phyloP scores from a whole-genome alignment of 2,329 filamentous ascomycete species.

The Elsinoe perseae region DNA sequence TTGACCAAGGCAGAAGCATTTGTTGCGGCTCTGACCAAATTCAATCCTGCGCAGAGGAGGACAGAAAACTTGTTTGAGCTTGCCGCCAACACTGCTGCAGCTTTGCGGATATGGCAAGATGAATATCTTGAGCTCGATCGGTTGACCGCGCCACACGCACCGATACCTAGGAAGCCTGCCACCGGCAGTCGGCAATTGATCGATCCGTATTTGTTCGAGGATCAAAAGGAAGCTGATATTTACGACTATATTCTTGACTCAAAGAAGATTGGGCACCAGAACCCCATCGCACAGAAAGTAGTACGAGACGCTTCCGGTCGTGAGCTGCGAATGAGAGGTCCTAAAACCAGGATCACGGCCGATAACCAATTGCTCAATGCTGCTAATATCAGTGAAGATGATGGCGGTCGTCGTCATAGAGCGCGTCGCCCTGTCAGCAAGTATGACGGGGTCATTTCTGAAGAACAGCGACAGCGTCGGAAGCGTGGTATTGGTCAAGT shows the following conservation, averaged over 20 bases:
- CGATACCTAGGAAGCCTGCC: conserved; percentile 45
- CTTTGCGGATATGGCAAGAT: conserved; percentile 50
- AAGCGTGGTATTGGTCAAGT: conserved; percentile 16
- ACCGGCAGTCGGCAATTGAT: conserved; percentile 42
- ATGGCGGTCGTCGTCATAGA: conserved; percentile 16
- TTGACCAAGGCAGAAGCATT: conserved; percentile 38
- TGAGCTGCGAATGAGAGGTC: conserved; percentile 40
- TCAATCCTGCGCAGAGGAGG: conserved; percentile 36
- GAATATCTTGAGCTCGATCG: conserved; percentile 52
- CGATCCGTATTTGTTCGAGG: conserved; percentile 45
- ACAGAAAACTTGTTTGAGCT: conserved; percentile 48
- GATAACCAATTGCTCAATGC: conserved; percentile 28
- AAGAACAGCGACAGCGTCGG: conserved; percentile 14
- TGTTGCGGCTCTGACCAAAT: conserved; percentile 37
- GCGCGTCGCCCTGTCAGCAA: conserved; percentile 18
- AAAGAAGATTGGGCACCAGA: conserved; percentile 46
- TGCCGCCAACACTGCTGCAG: conserved; percentile 47
- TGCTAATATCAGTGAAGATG: conserved; percentile 17
- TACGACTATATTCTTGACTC: conserved; percentile 54
- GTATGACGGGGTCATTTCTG: conserved; percentile 18
- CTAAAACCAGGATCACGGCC: conserved; percentile 26
- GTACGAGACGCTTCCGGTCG: conserved; percentile 40
- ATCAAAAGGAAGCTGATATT: conserved; percentile 53
- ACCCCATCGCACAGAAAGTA: conserved; percentile 48
- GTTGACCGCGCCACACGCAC: conserved; percentile 44